Evolutionary conservation across 2,329 filamentous ascomycete genomes (phyloP).

Genomic region (Colletotrichum incanum): DNA sequence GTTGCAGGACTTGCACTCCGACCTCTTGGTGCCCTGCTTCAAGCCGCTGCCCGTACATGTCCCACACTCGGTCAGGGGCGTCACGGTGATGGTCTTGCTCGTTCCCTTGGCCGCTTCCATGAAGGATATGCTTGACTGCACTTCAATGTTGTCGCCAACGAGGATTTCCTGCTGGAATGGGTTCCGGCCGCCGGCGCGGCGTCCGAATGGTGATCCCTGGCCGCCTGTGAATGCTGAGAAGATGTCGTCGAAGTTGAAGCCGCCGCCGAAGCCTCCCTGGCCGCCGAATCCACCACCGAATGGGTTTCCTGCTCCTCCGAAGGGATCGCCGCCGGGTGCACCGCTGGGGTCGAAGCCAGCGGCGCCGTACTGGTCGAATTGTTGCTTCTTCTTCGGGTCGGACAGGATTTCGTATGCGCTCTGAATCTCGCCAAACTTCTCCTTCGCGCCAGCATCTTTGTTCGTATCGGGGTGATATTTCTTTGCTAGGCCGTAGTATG

Average conservation of each 20-base stretch:
- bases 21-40: constrained; percentile 83
- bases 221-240: constrained; percentile 86
- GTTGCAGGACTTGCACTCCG: constrained; percentile 84
- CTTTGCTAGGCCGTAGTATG: constrained; percentile 97
- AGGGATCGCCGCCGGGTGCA: constrained; percentile 72
- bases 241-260: constrained; percentile 96
- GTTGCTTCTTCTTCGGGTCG: constrained; percentile 92
- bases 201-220: constrained; percentile 68
- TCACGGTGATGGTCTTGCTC: constrained; percentile 88
- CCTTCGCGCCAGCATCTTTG: constrained; percentile 93
- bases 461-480: constrained; percentile 99
- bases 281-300: constrained; percentile 71
- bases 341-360: constrained; percentile 88
- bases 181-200: constrained; percentile 68
- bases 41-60: constrained; percentile 88
- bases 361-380: constrained; percentile 91
- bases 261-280: constrained; percentile 80
- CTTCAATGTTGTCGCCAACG: constrained; percentile 96
- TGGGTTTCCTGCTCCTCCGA: constrained; percentile 75
- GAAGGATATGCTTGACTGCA: constrained; percentile 93
- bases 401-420: constrained; percentile 94
- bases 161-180: constrained; percentile 85
- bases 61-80: constrained; percentile 84
- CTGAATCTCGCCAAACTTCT: constrained; percentile 94
- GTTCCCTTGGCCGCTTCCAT: constrained; percentile 96